Base-by-base conservation (phyloP, 148 eudicot species). In the Amaranthus palmeri region DNA sequence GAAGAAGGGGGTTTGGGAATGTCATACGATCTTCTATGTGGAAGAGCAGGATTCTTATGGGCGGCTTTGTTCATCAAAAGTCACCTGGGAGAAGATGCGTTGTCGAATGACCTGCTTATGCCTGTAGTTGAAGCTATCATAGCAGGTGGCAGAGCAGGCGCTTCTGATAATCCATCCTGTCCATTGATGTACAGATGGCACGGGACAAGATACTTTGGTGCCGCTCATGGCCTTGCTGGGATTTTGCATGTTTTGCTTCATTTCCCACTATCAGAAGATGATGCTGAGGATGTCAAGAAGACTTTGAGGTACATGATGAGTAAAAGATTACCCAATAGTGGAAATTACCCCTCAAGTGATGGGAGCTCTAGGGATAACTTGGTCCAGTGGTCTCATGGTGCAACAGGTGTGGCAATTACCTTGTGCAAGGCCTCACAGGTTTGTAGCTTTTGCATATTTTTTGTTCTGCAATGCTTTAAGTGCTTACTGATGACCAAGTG, bases 311-410 rank as follows among this genome's bases (percentile, higher is more conserved):
- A 91, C 76, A 86, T 91, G 91, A 88, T 87, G 87, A 83, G 89
- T 47, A 91, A 84, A 60, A 68, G 96, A 65, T 88, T 91, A 59
- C 89, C 89, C 42, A 86, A 67, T 41, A 88, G 91, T 68, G 96
- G 96, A 54, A 91, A 91, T 73, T 91, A 91, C 73, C 96, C 93
- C 3, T 89, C 88, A 12, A 83, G 86, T 59, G 96, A 86, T 75
- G 96, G 96, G 60, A 90, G 79, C 76, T 81, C 78, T 12, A 83
- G 86, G 81, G 96, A 86, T 70, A 85, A 80, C 74, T 78, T 90
- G 81, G 89, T 90, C 4, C 87, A 88, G 47, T 90, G 96, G 96
- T 88, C 89, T 74, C 96, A 91, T 77, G 96, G 96, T 48, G 93
- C 93, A 10, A 82, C 87, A 46, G 72, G 80, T 76, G 83, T 91